Base-by-base conservation (phyloP, 352 stramenopile genomes). In the Phytopythium helicoides region DNA sequence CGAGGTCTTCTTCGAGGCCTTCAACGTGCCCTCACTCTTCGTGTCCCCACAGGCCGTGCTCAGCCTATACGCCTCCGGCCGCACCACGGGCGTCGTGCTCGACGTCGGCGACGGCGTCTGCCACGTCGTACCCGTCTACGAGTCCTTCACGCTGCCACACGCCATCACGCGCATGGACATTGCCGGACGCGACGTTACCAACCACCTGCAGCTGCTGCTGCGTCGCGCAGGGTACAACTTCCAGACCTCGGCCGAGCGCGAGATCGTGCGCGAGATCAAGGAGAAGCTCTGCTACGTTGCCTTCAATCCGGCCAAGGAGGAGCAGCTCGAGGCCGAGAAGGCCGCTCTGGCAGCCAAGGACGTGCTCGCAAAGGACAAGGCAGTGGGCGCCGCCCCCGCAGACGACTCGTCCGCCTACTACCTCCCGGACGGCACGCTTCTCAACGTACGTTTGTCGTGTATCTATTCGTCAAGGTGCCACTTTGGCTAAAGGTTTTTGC, bases 261-360 rank as follows among this genome's bases (percentile, higher is more conserved):
- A 96, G 57, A 87, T 96, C 37, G 84, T 94, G 44, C 67, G 85
- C 12, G 81, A 96, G 58, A 94, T 96, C 60, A 96, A 96, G 58
- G 86, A 96, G 56, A 90, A 90, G 51, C 75, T 92, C 19, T 94
- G 71, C 57, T 91, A 90, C 61, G 82, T 93, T 18, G 85, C 82
- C 28, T 88, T 95, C 58, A 91, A 95, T 56, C 79, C 78, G 31
- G 73, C 75, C 23, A 91, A 90, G 53, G 85, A 95, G 46, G 81
- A 92, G 61, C 81, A 90, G 58, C 65, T 92, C 14, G 81, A 89
- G 52, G 76, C 76, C 6, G 81, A 92, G 48, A 88, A 86, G 57
- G 71, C 71, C 10, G 64, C 64, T 11, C 53, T 76, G 15, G 68
- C 57, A 25, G 63, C 80, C 47, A 84, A 84, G 45, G 65, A 84